Evolutionary conservation across 148 eudicot genomes (phyloP), one percentile per base, ranked within the genome.

Genomic region (Spergularia bocconei): DNA sequence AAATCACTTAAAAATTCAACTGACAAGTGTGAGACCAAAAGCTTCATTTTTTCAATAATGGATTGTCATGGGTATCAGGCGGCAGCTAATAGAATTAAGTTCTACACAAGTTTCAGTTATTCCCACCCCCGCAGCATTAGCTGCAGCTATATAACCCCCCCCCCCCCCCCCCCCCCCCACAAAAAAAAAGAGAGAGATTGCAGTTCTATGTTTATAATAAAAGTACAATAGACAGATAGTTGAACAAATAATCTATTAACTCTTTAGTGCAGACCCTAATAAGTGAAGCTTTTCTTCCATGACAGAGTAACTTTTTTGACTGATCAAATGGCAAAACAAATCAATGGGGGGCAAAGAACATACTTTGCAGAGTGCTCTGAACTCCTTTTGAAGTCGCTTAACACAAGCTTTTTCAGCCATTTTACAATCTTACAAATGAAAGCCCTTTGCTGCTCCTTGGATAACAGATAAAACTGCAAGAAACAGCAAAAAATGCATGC

Each of bases 391-490:
- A 67, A 91, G 92, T 33, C 96, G 92, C 77, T 87, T 91, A 58
- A 91, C 89, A 79, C 96, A 88, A 20, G 89, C 92, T 83, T 84
- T 88, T 82, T 91, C 92, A 50, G 91, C 88, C 96, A 91, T 91
- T 63, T 53, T 39, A 38, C 25, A 51, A 60, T 69, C 73, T 62
- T 60, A 67, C 33, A 19, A 59, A 72, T 67, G 63, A 44, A 66
- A 44, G 36, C 51, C 53, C 63, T 36, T 13, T 16, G 70, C 51
- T 75, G 69, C 73, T 67, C 63, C 70, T 74, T 52, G 55, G 55
- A 51, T 36, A 38, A 59, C 17, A 50, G 68, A 53, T 62, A 13
- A 69, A 48, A 51, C 74, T 69, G 52, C 11, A 50, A 50, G n/a
- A 61, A 74, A 25, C 44, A 52, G 16, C 61, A 52, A 1, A 69